Percentiles rank a stretch among this genome's conserved stretches.
These are phyloP conservation scores for Cordyceps pruinosa DNA, from an alignment of 2,329 filamentous ascomycete species.

Conservation along the genomic window DNA sequence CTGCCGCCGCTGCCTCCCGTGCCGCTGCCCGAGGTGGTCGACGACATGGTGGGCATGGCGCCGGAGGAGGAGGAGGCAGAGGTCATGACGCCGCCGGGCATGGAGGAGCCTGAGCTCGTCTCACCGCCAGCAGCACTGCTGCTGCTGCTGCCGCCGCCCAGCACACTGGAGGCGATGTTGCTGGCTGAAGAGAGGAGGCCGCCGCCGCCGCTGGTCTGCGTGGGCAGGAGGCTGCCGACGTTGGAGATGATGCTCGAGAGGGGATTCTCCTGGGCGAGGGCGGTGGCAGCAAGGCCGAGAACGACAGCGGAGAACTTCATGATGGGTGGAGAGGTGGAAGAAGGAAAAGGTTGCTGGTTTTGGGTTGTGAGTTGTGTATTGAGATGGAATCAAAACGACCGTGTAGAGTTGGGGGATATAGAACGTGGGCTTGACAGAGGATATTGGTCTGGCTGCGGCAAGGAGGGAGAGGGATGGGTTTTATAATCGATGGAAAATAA, in stretches of 20 bases:
- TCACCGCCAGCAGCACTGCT: not conserved
- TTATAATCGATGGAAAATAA: not conserved
- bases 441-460: not conserved
- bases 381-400: not conserved
- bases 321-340: not conserved
- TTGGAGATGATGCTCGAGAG: not conserved
- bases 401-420: not conserved
- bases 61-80: not conserved
- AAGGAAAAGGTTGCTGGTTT: too few relatives aligned
- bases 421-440: not conserved
- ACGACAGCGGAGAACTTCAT: slow-evolving; percentile 11
- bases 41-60: not conserved
- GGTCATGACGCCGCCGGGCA: not conserved
- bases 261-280: slow-evolving; percentile 3
- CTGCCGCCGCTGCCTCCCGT: not conserved
- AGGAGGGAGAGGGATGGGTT: not conserved
- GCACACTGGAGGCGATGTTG: not conserved
- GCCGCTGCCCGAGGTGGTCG: not conserved
- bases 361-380: not conserved
- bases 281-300: slow-evolving; percentile 10
- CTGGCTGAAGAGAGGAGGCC: slow-evolving; percentile 2
- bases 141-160: not conserved
- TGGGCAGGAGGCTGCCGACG: not conserved
- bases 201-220: slow-evolving; percentile 1
- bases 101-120: not conserved